Percentiles rank a stretch among this genome's conserved stretches.
These are phyloP conservation scores for Saccharomycopsis amapae DNA, from an alignment of 805 yeast genomes.

Conservation along the genomic window DNA sequence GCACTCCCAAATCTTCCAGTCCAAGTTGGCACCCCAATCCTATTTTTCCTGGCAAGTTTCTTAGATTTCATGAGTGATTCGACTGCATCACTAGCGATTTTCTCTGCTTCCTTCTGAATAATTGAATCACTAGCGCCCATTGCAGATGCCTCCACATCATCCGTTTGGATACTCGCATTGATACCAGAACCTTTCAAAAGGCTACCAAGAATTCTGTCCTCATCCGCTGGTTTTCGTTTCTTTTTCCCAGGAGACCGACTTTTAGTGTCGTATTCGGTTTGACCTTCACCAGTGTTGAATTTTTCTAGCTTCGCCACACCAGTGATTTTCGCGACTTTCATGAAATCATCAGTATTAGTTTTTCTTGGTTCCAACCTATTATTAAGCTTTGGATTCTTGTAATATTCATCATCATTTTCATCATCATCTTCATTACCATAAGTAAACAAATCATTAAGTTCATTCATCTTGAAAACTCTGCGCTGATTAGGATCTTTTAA, in stretches of 20 bases:
- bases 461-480: constrained; percentile 87
- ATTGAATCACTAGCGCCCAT: constrained; percentile 24
- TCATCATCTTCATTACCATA: constrained; percentile 61
- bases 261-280: constrained; percentile 28
- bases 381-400: constrained; percentile 32
- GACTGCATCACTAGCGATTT: constrained; percentile 47
- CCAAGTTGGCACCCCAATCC: constrained; percentile 89
- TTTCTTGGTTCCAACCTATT: constrained; percentile 26
- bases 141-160: constrained; percentile 52
- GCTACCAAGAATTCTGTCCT: constrained; percentile 64
- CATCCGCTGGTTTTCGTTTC: constrained; percentile 36
- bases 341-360: constrained; percentile 57
- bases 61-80: constrained; percentile 52
- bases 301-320: constrained; percentile 73
- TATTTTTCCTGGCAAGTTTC: constrained; percentile 32
- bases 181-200: constrained; percentile 62
- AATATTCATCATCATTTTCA: constrained; percentile 45
- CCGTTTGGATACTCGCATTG: constrained; percentile 73
- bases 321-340: constrained; percentile 50
- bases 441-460: constrained; percentile 81
- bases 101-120: constrained; percentile 56
- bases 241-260: constrained; percentile 1
- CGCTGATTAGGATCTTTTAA: constrained; percentile 92
- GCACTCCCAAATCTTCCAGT: constrained; percentile 89
- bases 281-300: constrained; percentile 46